A percentile compares a stretch with the other conserved stretches of the same genome.
Conservation (phyloP, 2,329 filamentous ascomycete genomes). For the Calonectria pauciramosa region DNA sequence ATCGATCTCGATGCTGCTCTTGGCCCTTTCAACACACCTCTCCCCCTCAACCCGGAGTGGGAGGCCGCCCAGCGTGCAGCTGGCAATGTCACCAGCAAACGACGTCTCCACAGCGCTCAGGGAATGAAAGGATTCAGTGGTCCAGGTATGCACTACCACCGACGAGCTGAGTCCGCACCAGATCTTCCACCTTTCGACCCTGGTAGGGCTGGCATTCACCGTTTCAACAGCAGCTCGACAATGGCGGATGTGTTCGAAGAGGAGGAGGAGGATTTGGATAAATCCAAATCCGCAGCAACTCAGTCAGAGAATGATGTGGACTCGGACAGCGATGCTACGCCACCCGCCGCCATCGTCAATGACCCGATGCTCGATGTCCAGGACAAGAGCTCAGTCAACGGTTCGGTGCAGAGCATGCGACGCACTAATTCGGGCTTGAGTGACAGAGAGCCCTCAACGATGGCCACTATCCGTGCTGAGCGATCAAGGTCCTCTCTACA, state of each 20-base stretch:
- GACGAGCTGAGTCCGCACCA: constrained; percentile 84
- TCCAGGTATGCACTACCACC: constrained; percentile 81
- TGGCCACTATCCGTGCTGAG: constrained; percentile 58
- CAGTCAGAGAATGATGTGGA: constrained; percentile 64
- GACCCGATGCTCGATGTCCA: constrained; percentile 41
- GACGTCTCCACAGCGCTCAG: constrained; percentile 82
- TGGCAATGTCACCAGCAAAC: constrained; percentile 64
- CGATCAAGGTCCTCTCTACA: constrained; percentile 65
- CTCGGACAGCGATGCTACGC: constrained; percentile 56
- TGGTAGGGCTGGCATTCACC: constrained; percentile 68
- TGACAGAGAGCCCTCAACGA: constrained; percentile 48
- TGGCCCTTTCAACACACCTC: constrained; percentile 89
- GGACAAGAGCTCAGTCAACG: constrained; percentile 40
- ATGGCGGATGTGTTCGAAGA: constrained; percentile 93
- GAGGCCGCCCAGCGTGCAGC: constrained; percentile 74
- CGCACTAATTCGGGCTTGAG: constrained; percentile 63
- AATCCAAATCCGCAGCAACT: constrained; percentile 51
- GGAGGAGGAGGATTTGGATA: constrained; percentile 76
- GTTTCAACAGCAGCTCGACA: constrained; percentile 76
- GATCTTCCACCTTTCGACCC: constrained; percentile 82
- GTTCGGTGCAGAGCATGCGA: constrained; percentile 49
- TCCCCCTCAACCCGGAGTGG: constrained; percentile 73
- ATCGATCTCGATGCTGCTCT: constrained; percentile 96
- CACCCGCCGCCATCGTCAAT: constrained; percentile 45
- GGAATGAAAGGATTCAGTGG: constrained; percentile 77